Base-by-base conservation (phyloP, 192 early-diverging fungal genomes). In the Mortierella claussenii region DNA sequence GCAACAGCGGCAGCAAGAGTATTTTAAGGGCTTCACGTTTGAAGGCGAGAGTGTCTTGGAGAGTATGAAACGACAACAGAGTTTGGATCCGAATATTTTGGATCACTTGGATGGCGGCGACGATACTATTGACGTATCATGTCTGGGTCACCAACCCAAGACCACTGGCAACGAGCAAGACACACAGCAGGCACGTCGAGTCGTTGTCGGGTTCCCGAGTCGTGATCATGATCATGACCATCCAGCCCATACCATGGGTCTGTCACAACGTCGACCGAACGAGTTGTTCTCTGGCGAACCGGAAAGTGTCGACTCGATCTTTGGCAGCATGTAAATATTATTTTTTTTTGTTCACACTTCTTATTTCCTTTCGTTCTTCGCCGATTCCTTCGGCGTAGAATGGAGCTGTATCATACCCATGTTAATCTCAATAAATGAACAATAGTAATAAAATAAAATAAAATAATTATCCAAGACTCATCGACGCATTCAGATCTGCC, bases 11-110 rank as follows among this genome's bases (percentile, higher is more conserved):
- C 64, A 67, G 20, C 50, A 51, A 28, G 79, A 87, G 49, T 89
- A 91, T 60, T 91, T 91, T 59, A 74, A 79, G 28, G 90, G 90
- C 12, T 91, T 91, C 54, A 87, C 84, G 6, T 90, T 85, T 65
- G 70, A 80, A 36, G 78, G 78, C n/a, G 78, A 80, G 53, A 76
- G 73, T 58, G 42, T 76, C 20, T 36, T 76, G 21, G 63, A 66
- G 47, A 57, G 43, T 0, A 15, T 76, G 61, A 76, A 76, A 28
- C 64, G 73, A 4, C 73, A 76, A 23, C 64, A 76, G 4, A n/a
- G n/a, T n/a, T n/a, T n/a, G n/a, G 73, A 76, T 43, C 64, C 61
- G 43, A 28, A 48, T 7, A 40, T 40, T 7, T 13, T 40, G 7
- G 13, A 40, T 40, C 37, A 40, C 37, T n/a, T n/a, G n/a, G n/a